phyloP scores from a whole-genome alignment of 176 grass and related monocot species.

The Guadua angustifolia region DNA sequence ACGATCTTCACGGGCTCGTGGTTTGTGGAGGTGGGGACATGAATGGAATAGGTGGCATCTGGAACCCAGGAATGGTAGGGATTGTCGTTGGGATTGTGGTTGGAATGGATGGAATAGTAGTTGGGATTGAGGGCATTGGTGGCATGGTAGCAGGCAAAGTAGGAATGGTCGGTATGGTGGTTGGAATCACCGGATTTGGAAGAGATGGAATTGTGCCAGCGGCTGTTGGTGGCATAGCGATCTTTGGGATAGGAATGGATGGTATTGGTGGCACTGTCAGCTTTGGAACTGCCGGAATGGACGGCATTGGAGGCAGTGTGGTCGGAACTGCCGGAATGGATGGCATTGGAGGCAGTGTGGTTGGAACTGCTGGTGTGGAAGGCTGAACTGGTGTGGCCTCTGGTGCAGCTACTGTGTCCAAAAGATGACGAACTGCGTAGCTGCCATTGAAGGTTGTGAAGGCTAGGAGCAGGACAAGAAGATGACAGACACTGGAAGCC shows the following conservation, averaged over 20 bases:
- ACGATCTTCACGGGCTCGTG: slow-evolving; percentile 51
- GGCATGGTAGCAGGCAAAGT: slow-evolving; percentile 50
- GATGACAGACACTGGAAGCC: slow-evolving; percentile 45
- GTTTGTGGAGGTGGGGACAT: slow-evolving; percentile 52
- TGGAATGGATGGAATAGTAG: slow-evolving; percentile 49
- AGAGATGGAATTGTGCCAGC: slow-evolving; percentile 52
- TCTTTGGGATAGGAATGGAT: slow-evolving; percentile 57
- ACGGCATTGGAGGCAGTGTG: slow-evolving; percentile 56
- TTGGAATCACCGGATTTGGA: slow-evolving; percentile 38
- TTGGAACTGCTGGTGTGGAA: slow-evolving; percentile 54
- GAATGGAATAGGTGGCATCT: slow-evolving; percentile 64
- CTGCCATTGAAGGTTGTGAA: slow-evolving; percentile 55
- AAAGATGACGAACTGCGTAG: slow-evolving; percentile 57
- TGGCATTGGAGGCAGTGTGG: slow-evolving; percentile 48
- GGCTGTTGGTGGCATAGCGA: slow-evolving; percentile 45
- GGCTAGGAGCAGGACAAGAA: slow-evolving; percentile 58
- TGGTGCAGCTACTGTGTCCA: slow-evolving; percentile 64
- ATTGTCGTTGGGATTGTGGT: slow-evolving; percentile 57
- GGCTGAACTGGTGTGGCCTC: slow-evolving; percentile 52
- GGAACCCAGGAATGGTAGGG: slow-evolving; percentile 58
- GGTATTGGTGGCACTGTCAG: slow-evolving; percentile 48
- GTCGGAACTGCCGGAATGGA: slow-evolving; percentile 60
- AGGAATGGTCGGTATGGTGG: slow-evolving; percentile 53
- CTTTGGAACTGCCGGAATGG: slow-evolving; percentile 61
- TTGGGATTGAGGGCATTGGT: slow-evolving; percentile 58